These are phyloP conservation scores for Candida maltosa DNA, from an alignment of 805 yeast genomes.

Conservation along the genomic window DNA sequence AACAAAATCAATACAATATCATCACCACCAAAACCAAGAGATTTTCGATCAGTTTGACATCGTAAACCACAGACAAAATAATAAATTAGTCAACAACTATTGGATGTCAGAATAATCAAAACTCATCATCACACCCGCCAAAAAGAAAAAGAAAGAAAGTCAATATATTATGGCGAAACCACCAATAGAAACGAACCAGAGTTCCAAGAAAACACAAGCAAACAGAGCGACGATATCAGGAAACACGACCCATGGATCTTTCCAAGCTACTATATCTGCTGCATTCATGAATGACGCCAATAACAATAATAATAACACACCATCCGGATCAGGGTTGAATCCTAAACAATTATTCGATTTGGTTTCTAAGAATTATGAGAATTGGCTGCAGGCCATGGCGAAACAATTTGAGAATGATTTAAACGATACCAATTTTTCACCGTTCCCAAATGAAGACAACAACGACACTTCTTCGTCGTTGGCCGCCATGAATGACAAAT, in stretches of 20 bases:
- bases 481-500: constrained; percentile 1
- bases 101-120: too few species aligned
- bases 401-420: constrained; percentile 22
- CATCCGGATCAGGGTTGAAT: constrained; percentile 13
- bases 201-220: neutral
- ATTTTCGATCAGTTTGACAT: too few species aligned
- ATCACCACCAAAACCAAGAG: too few species aligned
- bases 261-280: constrained; percentile 5
- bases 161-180: constrained; percentile 3
- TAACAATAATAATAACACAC: neutral
- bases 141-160: neutral
- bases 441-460: constrained; percentile 24
- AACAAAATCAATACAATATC: too few species aligned
- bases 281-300: constrained; percentile 1
- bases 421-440: constrained; percentile 16
- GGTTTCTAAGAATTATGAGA: constrained; percentile 33
- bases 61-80: too few species aligned
- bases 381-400: constrained; percentile 34
- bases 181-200: neutral
- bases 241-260: neutral
- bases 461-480: too few species aligned
- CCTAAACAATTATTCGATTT: constrained; percentile 27
- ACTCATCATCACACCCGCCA: too few species aligned
- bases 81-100: too few species aligned
- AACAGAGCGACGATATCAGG: neutral